A percentile compares a stretch with the other conserved stretches of the same genome.
These are phyloP conservation scores for Aotearoamyces nothofagi DNA, from an alignment of 2,329 filamentous ascomycete species.

Conservation along the genomic window DNA sequence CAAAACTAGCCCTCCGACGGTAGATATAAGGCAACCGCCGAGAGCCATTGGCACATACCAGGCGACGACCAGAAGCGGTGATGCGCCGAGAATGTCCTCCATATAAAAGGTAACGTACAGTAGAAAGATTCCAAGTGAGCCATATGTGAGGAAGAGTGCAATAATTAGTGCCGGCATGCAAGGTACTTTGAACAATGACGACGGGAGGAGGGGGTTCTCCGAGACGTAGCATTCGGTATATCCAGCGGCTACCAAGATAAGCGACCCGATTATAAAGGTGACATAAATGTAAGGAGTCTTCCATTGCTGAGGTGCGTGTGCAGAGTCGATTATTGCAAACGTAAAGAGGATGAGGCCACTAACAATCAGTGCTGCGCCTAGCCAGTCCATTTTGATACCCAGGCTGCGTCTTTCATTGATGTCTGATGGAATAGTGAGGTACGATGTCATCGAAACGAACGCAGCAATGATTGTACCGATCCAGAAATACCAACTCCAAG, in stretches of 20 bases:
- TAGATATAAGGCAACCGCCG: conserved; percentile 54
- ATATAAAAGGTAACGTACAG: conserved; percentile 57
- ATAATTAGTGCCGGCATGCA: conserved; percentile 50
- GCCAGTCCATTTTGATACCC: conserved; percentile 51
- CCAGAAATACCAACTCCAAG: conserved; percentile 56
- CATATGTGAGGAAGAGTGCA: conserved; percentile 51
- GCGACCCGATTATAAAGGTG: conserved; percentile 44
- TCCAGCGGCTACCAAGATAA: conserved; percentile 42
- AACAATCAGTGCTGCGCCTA: conserved; percentile 43
- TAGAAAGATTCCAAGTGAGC: conserved; percentile 51
- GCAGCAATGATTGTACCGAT: conserved; percentile 39
- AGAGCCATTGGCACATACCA: conserved; percentile 51
- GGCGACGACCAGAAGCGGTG: conserved; percentile 38
- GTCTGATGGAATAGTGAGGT: conserved; percentile 31
- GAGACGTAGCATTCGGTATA: conserved; percentile 64
- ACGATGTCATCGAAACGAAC: conserved; percentile 29
- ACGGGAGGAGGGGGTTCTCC: conserved; percentile 50
- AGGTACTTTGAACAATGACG: conserved; percentile 52
- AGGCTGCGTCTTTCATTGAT: conserved; percentile 19
- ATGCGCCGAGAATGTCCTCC: conserved; percentile 33
- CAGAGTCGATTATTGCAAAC: conserved; percentile 60
- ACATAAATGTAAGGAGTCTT: conserved; percentile 56
- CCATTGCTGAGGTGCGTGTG: conserved; percentile 55
- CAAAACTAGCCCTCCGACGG: conserved; percentile 43
- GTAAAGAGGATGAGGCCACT: conserved; percentile 54